Conservation (phyloP, 495 filamentous ascomycete genomes). For the Penicillium argentinense region DNA sequence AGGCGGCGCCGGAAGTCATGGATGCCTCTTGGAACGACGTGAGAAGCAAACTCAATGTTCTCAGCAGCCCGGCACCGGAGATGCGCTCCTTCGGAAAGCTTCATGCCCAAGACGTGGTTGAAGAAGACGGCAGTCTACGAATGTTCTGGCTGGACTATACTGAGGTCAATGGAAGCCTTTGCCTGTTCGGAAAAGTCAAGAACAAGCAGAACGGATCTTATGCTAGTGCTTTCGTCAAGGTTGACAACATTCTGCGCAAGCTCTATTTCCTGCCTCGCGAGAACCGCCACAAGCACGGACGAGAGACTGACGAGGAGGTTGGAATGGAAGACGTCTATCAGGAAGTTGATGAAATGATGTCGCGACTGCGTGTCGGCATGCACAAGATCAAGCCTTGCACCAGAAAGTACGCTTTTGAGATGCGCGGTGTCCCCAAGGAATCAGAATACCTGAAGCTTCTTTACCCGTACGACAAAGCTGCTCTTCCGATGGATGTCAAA, state of each 20-base stretch:
- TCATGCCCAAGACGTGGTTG: constrained; percentile 74
- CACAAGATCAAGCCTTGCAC: constrained; percentile 90
- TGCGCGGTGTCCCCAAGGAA: constrained; percentile 83
- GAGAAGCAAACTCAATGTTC: constrained; percentile 80
- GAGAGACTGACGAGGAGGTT: constrained; percentile 75
- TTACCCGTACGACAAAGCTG: constrained; percentile 82
- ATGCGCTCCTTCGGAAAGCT: constrained; percentile 71
- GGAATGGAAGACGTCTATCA: constrained; percentile 86
- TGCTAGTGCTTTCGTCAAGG: constrained; percentile 91
- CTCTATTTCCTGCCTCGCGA: constrained; percentile 90
- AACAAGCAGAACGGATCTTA: constrained; percentile 78
- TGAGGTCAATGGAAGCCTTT: constrained; percentile 87
- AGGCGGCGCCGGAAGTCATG: constrained; percentile 55
- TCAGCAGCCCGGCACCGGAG: constrained; percentile 68
- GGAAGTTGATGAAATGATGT: constrained; percentile 85
- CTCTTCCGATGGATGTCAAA: constrained; percentile 64
- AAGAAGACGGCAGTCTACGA: constrained; percentile 85
- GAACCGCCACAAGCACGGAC: constrained; percentile 59
- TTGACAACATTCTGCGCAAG: constrained; percentile 92
- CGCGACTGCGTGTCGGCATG: constrained; percentile 74
- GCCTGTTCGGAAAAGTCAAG: constrained; percentile 93
- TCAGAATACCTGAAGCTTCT: constrained; percentile 88
- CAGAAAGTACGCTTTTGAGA: constrained; percentile 94
- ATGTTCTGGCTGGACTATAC: constrained; percentile 98
- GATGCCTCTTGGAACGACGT: constrained; percentile 94